A percentile compares a stretch with the other conserved stretches of the same genome.
Conservation (phyloP, 345 rosid species). For the Anacardium occidentale region DNA sequence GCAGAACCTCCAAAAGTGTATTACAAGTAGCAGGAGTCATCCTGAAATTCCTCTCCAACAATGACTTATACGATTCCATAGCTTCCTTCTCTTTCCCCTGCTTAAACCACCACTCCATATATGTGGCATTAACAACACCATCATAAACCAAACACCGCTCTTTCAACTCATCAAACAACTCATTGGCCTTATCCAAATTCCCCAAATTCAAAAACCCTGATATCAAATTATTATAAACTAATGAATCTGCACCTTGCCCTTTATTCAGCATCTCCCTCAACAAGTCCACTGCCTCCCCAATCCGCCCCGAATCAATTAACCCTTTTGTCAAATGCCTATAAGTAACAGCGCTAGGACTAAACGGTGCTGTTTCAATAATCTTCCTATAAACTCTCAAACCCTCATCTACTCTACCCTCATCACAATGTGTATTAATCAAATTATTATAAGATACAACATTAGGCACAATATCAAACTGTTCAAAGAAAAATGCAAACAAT, state of each 20-base stretch:
- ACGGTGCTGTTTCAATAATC: slow-evolving; percentile 71
- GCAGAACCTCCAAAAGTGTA: slow-evolving; percentile 74
- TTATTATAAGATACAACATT: slow-evolving; percentile 92
- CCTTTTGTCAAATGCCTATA: slow-evolving; percentile 96
- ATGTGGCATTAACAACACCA: slow-evolving; percentile 83
- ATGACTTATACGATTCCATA: slow-evolving; percentile 74
- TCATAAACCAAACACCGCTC: slow-evolving; percentile 82
- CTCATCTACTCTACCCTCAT: slow-evolving; percentile 71
- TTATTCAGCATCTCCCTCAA: slow-evolving; percentile 82
- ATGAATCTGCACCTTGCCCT: slow-evolving; percentile 94
- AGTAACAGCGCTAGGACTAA: slow-evolving; percentile 76
- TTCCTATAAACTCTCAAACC: slow-evolving; percentile 65
- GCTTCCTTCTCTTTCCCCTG: slow-evolving; percentile 84
- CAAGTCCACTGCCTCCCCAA: slow-evolving; percentile 73
- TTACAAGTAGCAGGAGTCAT: slow-evolving; percentile 86
- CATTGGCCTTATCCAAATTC: slow-evolving; percentile 78
- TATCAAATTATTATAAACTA: slow-evolving; percentile 78
- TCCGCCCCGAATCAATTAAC: slow-evolving; percentile 69
- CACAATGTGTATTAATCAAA: slow-evolving; percentile 86
- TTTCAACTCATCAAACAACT: slow-evolving; percentile 81
- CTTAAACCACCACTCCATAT: slow-evolving; percentile 96
- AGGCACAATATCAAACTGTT: slow-evolving; percentile 76
- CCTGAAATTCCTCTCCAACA: slow-evolving; percentile 71
- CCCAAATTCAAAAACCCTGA: slow-evolving; percentile 72
- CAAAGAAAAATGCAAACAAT: slow-evolving; percentile 73